Evolutionary conservation across 139 green algal species (phyloP).

Genomic region (Chlorella sp.): DNA sequence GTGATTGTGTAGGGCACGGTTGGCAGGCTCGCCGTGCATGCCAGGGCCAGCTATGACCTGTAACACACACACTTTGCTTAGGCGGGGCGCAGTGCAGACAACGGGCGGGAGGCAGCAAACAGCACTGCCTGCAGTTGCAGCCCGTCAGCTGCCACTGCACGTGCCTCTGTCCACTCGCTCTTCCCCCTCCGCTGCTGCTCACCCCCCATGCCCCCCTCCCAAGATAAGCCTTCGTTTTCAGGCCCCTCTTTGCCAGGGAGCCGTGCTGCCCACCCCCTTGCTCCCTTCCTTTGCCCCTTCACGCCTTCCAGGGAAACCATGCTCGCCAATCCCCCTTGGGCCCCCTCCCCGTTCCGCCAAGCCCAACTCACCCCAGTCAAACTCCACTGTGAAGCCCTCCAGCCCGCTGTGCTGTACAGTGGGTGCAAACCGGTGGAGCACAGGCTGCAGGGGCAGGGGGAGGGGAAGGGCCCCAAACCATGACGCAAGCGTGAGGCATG

Average conservation of each 20-base stretch:
- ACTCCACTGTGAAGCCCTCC: constrained; percentile 24
- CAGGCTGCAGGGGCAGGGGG: neutral
- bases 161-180: no score
- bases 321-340: no score
- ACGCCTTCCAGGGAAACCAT: neutral
- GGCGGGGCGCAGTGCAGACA: neutral
- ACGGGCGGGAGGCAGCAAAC: neutral
- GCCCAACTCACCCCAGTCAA: constrained; percentile 14
- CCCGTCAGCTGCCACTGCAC: no score
- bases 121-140: neutral
- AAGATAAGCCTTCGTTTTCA: no score
- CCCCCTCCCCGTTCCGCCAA: neutral
- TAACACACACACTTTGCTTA: neutral
- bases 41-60: no score
- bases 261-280: no score
- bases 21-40: no score
- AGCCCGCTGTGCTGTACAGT: constrained; percentile 30
- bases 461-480: no score
- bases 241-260: no score
- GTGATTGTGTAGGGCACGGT: neutral
- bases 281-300: neutral
- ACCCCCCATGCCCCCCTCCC: no score
- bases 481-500: no score
- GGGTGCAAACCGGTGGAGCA: constrained; percentile 24
- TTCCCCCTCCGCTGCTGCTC: no score